Evolutionary conservation across 768 basidiomycete genomes (phyloP), one percentile per base, ranked within the genome.

Genomic region (Trametes maxima): DNA sequence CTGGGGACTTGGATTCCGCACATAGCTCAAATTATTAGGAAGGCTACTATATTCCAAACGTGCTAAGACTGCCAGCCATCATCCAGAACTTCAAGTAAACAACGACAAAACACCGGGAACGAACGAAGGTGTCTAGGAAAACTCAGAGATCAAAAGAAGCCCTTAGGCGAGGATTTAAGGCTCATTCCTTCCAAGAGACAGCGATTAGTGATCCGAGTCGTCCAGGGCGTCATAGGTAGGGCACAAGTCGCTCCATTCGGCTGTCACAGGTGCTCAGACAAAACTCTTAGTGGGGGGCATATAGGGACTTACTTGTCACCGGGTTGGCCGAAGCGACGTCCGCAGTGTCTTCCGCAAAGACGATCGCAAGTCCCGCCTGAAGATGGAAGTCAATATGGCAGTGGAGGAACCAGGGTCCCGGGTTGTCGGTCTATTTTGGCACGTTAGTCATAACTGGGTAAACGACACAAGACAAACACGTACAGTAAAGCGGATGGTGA

Each of bases 311-410:
- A 69, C 68, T 35, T 22, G 68, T 44, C 14, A 62, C 60, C 1
- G 64, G 36, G 59, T 65, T 67, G 17, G 55, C 52, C n/a, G 53
- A 25, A 8, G 42, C 36, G 37, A 72, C 54, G 36, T 67, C 67
- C 1, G 28, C 42, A 4, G 69, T 67, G 47, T 75, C 76, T 62
- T 79, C 78, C 0, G 76, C 77, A 46, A 80, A 73, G 17, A 79
- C 76, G 28, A 79, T 58, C 1, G 78, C 78, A 13, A 80, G 70
- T 36, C 79, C 79, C 1, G 70, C 67, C 19, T 79, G 73, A 14
- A 83, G 67, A 71, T 85, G 83, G 75, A 80, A 83, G 57, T 84
- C 81, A 55, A 84, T 84, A 63, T 84, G 82, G 60, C 80, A 71
- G 53, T 72, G 71, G 52, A 72, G 57, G 63, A 72, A 68, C 69